These are phyloP conservation scores for Verruconis gallopava DNA, from an alignment of 2,329 filamentous ascomycete species.

Conservation along the genomic window DNA sequence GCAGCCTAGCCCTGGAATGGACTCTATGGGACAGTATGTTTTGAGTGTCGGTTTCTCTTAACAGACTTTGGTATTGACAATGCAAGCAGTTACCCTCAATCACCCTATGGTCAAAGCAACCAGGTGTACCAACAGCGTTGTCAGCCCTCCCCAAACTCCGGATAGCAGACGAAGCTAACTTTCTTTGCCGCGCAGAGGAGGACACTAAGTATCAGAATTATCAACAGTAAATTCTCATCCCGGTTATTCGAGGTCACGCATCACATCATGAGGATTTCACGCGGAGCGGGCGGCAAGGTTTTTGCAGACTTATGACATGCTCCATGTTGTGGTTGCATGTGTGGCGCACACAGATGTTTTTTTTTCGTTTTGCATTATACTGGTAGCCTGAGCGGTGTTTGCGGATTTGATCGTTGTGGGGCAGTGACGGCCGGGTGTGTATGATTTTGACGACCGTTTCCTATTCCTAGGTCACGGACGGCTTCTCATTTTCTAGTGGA, in stretches of 20 bases:
- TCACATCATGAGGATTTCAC: conserved; percentile 3
- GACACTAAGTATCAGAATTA: conserved; percentile 2
- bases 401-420: neutral
- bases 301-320: neutral
- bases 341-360: no score
- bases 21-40: conserved; percentile 37
- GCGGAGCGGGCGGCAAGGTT: conserved; percentile 6
- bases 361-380: neutral
- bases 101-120: conserved; percentile 34
- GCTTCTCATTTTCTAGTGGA: no score
- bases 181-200: conserved; percentile 10
- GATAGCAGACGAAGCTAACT: conserved; percentile 12
- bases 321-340: neutral
- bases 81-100: conserved; percentile 37
- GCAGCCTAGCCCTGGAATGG: conserved; percentile 31
- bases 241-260: neutral
- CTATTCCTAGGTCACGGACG: neutral
- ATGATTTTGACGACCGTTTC: neutral
- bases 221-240: conserved; percentile 6
- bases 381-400: neutral
- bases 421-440: neutral
- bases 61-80: conserved; percentile 22
- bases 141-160: conserved; percentile 14
- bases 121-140: conserved; percentile 35
- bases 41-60: conserved; percentile 29